A percentile compares a stretch with the other conserved stretches of the same genome.
Conservation (phyloP, 225 moss, liverwort and hornwort species). For the Pseudisothecium myosuroides region DNA sequence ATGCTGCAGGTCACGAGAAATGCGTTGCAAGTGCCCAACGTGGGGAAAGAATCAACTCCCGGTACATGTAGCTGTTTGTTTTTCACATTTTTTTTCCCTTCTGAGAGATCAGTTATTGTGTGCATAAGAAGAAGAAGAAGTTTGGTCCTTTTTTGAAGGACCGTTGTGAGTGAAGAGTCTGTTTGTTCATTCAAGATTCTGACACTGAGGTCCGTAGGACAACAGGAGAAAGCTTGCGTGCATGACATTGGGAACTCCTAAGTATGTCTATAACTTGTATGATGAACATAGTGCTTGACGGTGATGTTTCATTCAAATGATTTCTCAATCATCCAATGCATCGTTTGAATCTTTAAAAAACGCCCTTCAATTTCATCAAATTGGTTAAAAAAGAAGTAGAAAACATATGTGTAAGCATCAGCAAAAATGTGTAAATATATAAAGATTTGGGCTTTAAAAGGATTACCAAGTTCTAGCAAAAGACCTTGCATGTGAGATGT, state of each 20-base stretch:
- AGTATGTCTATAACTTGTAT: not conserved
- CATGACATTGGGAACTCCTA: not conserved
- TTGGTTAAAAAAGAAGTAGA: not conserved
- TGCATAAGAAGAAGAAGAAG: not conserved
- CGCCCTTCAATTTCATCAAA: not conserved
- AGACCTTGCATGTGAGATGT: not conserved
- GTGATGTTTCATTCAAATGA: not conserved
- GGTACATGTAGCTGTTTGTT: not conserved
- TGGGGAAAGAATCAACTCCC: not conserved
- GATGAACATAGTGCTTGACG: not conserved
- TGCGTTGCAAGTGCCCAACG: not conserved
- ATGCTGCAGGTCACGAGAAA: not conserved
- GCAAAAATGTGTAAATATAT: not conserved
- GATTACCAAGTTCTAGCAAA: not conserved
- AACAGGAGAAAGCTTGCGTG: not conserved
- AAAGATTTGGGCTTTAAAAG: not conserved
- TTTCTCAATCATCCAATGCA: not conserved
- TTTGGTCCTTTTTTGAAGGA: too few relatives aligned
- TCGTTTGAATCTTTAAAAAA: not conserved
- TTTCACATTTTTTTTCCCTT: not conserved
- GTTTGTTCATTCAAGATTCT: not conserved
- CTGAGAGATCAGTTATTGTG: not conserved
- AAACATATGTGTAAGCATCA: not conserved
- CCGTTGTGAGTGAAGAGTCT: not conserved
- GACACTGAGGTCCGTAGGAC: not conserved